These are phyloP conservation scores for Wakefieldia striispora DNA, from an alignment of 768 basidiomycete species.

Conservation along the genomic window DNA sequence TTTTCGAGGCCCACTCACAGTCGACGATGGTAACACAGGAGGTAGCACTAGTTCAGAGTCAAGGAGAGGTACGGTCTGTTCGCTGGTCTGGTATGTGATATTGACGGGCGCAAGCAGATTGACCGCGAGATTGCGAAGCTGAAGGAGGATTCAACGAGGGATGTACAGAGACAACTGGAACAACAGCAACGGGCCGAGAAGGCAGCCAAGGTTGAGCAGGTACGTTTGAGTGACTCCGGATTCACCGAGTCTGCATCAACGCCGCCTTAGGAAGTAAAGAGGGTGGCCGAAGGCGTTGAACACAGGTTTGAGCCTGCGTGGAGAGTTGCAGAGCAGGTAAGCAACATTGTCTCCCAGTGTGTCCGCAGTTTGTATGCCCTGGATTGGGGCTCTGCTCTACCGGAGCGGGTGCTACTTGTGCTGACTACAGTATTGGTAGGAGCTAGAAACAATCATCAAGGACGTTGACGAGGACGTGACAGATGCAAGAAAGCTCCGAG, in stretches of 20 bases:
- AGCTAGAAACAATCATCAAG: conserved; percentile 2
- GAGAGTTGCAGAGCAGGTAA: conserved; percentile 10
- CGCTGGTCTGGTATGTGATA: no score
- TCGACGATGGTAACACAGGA: background rate
- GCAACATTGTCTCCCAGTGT: background rate
- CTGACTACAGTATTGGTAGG: conserved; percentile 1
- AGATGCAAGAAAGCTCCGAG: background rate
- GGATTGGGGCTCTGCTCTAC: background rate
- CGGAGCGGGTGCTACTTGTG: no score
- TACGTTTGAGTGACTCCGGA: background rate
- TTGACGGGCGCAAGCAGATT: conserved; percentile 14
- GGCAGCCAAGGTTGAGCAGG: conserved; percentile 5
- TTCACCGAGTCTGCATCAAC: background rate
- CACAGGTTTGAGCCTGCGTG: no score
- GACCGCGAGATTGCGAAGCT: conserved; percentile 22
- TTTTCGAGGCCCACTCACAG: background rate
- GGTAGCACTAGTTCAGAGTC: background rate
- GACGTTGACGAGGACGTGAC: conserved; percentile 1
- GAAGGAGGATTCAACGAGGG: conserved; percentile 18
- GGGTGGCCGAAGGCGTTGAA: conserved; percentile 3
- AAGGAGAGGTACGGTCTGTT: conserved; percentile 12
- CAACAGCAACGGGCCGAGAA: conserved; percentile 14
- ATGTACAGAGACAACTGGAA: conserved; percentile 21
- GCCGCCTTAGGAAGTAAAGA: conserved; percentile 1
- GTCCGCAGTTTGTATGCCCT: background rate